Percentiles rank a stretch among this genome's conserved stretches.
Evolutionary conservation across 106 monocot genomes (phyloP).

Genomic region (Dendrobium officinale): DNA sequence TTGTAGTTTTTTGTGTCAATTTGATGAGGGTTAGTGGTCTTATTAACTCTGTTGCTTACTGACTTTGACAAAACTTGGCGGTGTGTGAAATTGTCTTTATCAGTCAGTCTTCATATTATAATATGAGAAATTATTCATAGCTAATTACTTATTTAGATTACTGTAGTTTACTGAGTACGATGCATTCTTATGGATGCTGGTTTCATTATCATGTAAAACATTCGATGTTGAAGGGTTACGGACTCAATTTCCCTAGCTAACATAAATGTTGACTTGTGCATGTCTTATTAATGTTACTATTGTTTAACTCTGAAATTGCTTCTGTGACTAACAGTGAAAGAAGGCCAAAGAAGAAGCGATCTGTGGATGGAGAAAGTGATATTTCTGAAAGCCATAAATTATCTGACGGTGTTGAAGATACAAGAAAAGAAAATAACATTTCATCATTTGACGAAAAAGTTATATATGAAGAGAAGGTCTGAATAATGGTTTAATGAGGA

Average conservation of each 20-base stretch:
- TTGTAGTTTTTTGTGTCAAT: conserved; percentile 1
- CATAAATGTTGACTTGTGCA: not conserved
- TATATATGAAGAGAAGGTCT: conserved; percentile 40
- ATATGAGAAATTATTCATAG: not conserved
- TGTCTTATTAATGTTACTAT: not conserved
- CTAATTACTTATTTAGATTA: not conserved
- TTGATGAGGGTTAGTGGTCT: not conserved
- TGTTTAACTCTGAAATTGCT: not conserved
- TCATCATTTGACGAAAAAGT: conserved; percentile 33
- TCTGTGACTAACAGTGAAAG: conserved; percentile 24
- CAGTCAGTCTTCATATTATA: not conserved
- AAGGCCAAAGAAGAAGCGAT: conserved; percentile 29
- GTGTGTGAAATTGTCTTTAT: not conserved
- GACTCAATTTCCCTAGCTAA: not conserved
- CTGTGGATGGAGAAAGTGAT: conserved; percentile 38
- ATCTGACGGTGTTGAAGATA: conserved; percentile 26
- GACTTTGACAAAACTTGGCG: not conserved
- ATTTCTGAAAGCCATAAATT: conserved; percentile 35
- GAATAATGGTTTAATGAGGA: not conserved
- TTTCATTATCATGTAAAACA: not conserved
- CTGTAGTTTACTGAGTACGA: not conserved
- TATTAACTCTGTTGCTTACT: not conserved
- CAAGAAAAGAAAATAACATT: conserved; percentile 19
- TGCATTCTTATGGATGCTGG: not conserved
- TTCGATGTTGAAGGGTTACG: not conserved